phyloP scores from a whole-genome alignment of 768 basidiomycete species.

The Roridomyces roridus region DNA sequence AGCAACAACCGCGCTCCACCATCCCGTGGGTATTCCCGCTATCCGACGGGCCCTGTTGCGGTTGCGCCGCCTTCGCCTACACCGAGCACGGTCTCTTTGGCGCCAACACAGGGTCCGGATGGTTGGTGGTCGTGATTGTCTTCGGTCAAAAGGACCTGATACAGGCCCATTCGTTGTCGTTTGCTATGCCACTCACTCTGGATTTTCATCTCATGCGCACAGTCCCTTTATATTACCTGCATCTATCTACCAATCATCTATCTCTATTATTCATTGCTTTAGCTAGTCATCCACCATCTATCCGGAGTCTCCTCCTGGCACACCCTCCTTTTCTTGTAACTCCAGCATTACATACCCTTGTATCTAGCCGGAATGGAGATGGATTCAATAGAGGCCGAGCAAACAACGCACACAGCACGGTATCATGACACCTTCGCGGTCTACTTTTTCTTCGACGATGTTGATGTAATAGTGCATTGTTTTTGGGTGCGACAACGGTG shows the following conservation, averaged over 20 bases:
- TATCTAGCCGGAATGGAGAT: constrained; percentile 15
- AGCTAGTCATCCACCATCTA: constrained; percentile 3
- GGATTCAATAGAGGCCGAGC: not conserved
- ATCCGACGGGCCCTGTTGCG: constrained; percentile 12
- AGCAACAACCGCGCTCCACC: constrained; percentile 26
- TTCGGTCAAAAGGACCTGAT: constrained; percentile 11
- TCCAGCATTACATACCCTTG: constrained; percentile 18
- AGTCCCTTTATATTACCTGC: constrained; percentile 25
- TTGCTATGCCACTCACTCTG: constrained; percentile 27
- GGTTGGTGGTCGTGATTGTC: constrained; percentile 75
- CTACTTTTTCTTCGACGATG: constrained; percentile 22
- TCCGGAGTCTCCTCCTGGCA: constrained; percentile 8
- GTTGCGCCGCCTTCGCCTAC: constrained; percentile 61
- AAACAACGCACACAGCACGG: too few species aligned
- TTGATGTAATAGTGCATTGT: too few species aligned
- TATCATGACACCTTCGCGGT: too few species aligned
- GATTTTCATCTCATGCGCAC: constrained; percentile 19
- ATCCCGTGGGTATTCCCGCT: constrained; percentile 14
- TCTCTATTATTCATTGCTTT: constrained; percentile 16
- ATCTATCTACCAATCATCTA: constrained; percentile 23
- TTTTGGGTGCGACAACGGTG: too few species aligned
- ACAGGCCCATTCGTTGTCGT: constrained; percentile 1
- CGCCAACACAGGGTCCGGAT: constrained; percentile 72
- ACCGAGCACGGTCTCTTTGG: constrained; percentile 74
- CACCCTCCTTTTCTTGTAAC: constrained; percentile 15